These are phyloP conservation scores for Pulveroboletus sp. DNA, from an alignment of 768 basidiomycete genomes.

Conservation along the genomic window DNA sequence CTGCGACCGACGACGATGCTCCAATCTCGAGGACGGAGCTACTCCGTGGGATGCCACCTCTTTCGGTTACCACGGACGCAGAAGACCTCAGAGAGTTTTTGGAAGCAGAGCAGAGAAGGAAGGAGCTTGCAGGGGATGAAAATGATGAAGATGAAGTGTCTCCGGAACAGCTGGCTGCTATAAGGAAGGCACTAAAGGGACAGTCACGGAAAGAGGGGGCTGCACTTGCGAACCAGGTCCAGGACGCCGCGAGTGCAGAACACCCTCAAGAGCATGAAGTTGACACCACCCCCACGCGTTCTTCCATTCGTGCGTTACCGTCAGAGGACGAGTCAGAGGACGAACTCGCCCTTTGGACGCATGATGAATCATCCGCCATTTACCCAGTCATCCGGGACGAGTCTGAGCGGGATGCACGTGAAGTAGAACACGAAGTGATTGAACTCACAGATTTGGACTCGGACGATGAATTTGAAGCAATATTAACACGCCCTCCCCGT, in stretches of 20 bases:
- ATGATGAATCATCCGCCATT: slow-evolving; percentile 39
- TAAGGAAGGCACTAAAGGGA: slow-evolving; percentile 16
- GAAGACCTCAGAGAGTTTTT: slow-evolving; percentile 64
- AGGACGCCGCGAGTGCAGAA: slow-evolving; percentile 4
- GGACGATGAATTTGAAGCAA: slow-evolving; percentile 27
- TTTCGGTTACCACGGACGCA: slow-evolving; percentile 45
- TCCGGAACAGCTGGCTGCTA: slow-evolving; percentile 11
- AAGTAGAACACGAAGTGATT: slow-evolving; percentile 20
- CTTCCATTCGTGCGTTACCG: slow-evolving; percentile 1
- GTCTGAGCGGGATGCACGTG: slow-evolving; percentile 11
- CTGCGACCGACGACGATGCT: slow-evolving; percentile 22
- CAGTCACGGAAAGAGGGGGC: slow-evolving; percentile 7
- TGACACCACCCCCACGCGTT: slow-evolving; percentile 17
- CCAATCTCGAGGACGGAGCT: slow-evolving; percentile 30
- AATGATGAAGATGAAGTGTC: slow-evolving; percentile 26
- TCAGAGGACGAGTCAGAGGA: slow-evolving; percentile 42
- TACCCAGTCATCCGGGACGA: slow-evolving; percentile 23
- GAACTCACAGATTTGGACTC: slow-evolving; percentile 27
- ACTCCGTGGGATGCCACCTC: slow-evolving; percentile 40
- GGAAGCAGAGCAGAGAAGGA: slow-evolving; percentile 54
- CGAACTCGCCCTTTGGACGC: slow-evolving; percentile 41
- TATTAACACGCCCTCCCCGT: slow-evolving; percentile 24
- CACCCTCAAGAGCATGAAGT: neutral
- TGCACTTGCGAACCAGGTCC: slow-evolving; percentile 2
- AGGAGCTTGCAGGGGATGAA: slow-evolving; percentile 34